Conservation (phyloP, 2,329 filamentous ascomycete species). For the Stenocarpella maydis region DNA sequence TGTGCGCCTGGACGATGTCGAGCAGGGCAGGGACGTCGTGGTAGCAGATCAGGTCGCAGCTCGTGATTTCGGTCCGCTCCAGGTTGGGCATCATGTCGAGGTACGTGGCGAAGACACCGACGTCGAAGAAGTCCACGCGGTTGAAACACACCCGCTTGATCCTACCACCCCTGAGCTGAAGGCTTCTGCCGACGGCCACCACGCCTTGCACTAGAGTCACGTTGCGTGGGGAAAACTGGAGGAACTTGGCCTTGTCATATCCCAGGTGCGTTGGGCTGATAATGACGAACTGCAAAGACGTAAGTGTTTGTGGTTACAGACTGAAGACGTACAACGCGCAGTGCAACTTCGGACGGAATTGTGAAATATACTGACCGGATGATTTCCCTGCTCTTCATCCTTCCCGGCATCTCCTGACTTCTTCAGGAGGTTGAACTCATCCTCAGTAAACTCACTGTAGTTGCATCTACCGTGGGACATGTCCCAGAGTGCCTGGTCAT, state of each 20-base stretch:
- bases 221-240: not conserved
- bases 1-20: constrained; percentile 4
- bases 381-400: not conserved
- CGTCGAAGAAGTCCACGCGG: constrained; percentile 26
- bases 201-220: not conserved
- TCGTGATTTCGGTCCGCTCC: constrained; percentile 19
- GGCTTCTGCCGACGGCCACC: constrained; percentile 5
- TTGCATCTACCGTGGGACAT: not conserved
- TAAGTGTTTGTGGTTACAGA: not conserved
- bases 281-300: constrained; percentile 2
- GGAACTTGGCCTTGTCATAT: not conserved
- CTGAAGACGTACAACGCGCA: not conserved
- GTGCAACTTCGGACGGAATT: too few species aligned
- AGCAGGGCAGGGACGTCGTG: constrained; percentile 22
- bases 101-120: not conserved
- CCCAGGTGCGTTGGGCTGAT: constrained; percentile 12
- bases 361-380: not conserved
- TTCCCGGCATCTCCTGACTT: constrained; percentile 1
- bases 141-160: constrained; percentile 17
- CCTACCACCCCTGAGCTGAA: not conserved
- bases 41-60: constrained; percentile 27
- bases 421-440: constrained; percentile 11
- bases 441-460: constrained; percentile 22
- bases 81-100: constrained; percentile 29
- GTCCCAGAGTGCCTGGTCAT: constrained; percentile 17